Base-by-base conservation (phyloP, 106 monocot genomes). In the Vanilla planifolia region DNA sequence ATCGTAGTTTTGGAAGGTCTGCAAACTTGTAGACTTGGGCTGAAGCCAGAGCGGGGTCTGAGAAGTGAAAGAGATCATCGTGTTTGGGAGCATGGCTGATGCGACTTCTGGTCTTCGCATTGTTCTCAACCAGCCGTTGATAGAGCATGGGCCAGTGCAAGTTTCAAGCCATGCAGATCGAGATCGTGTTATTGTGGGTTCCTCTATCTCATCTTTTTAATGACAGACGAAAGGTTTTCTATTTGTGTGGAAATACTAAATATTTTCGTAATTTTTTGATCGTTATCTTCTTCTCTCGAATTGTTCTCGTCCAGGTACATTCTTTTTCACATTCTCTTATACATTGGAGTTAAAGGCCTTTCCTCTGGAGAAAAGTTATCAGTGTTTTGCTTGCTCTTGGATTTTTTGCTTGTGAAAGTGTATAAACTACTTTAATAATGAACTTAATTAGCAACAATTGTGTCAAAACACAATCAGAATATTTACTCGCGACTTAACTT, bases 121-220 rank as follows among this genome's bases (percentile, higher is more conserved):
- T 51, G 57, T 85, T 36, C 96, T 98, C 60, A 76, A 75, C 79
- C 79, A 82, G 40, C 76, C 77, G 52, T 53, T 63, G 17, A 80
- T 86, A 50, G 87, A 91, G 14, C 71, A 72, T 13, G 46, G 73
- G n/a, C 63, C 77, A 28, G 68, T 70, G 27, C 68, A 56, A 41
- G 71, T 81, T 41, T 85, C 91, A 63, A 72, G 77, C 79, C 91
- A 91, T 55, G 81, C 76, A 26, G 91, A 98, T 32, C 96, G 96
- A 3, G 79, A 84, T 55, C 78, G 84, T 21, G 68, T 96, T 60
- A 67, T 81, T 28, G 90, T 95, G 70, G 71, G 72, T 14, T 17
- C 29, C 28, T 21, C 17, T 9, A 15, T 16, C 46, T 44, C 34
- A 40, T 27, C 8, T 17, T 13, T 8, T 26, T 40, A 56, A 48